These are phyloP conservation scores for Stephania cephalantha DNA, from an alignment of 164 flowering plant genomes.

Conservation along the genomic window DNA sequence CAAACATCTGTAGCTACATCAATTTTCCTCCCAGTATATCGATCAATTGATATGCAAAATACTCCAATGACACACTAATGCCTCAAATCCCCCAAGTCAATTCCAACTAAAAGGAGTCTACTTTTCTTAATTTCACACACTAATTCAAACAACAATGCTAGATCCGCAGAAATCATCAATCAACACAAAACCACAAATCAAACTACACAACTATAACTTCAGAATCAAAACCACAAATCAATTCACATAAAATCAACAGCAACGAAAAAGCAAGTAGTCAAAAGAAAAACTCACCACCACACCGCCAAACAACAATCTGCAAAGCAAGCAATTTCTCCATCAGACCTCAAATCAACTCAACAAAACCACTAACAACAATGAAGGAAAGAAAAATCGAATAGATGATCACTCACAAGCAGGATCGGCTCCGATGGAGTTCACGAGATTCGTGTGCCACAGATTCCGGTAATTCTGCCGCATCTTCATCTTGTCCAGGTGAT, in stretches of 20 bases:
- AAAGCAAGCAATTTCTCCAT: not conserved
- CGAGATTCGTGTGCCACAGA: constrained; percentile 85
- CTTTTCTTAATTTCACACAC: no score
- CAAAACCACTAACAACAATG: not conserved
- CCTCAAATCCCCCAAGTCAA: constrained; percentile 2
- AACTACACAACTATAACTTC: not conserved
- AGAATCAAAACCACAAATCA: not conserved
- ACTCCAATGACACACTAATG: not conserved
- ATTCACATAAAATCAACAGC: constrained; percentile 10
- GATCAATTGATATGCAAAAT: no score
- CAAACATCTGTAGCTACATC: not conserved
- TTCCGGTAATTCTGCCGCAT: constrained; percentile 67
- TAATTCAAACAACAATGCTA: not conserved
- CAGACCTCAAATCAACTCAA: not conserved
- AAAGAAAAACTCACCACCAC: constrained; percentile 32
- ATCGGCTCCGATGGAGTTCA: constrained; percentile 57
- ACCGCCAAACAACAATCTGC: constrained; percentile 47
- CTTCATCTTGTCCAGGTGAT: constrained; percentile 59
- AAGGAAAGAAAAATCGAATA: constrained; percentile 1
- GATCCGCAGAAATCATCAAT: constrained; percentile 5
- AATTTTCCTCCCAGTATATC: no score
- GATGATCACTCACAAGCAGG: constrained; percentile 44
- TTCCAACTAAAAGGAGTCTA: constrained; percentile 10
- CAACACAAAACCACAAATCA: not conserved
- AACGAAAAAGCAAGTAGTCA: constrained; percentile 10